Evolutionary conservation across 2,329 filamentous ascomycete genomes (phyloP).

Genomic region (Aureobasidium vineae): DNA sequence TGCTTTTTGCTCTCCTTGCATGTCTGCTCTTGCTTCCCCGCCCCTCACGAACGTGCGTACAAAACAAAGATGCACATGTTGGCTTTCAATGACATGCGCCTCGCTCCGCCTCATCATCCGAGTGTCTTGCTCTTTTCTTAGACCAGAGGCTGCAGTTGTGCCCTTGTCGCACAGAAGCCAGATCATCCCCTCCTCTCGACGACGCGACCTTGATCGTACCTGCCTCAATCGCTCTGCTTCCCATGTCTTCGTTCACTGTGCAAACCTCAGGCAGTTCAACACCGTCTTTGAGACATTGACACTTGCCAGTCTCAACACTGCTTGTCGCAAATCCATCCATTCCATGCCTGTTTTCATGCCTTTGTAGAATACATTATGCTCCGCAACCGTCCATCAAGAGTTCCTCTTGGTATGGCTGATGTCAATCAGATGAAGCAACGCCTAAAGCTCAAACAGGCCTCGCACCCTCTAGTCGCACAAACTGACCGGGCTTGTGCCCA

Average conservation of each 20-base stretch:
- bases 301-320: conserved; percentile 23
- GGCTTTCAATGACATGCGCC: conserved; percentile 5
- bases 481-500: conserved; percentile 27
- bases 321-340: conserved; percentile 7
- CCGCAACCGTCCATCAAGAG: conserved; percentile 33
- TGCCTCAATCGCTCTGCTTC: not conserved
- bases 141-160: not conserved
- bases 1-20: conserved; percentile 6
- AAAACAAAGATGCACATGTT: not conserved
- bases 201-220: not conserved
- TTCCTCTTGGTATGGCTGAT: conserved; percentile 35
- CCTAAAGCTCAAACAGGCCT: conserved; percentile 29
- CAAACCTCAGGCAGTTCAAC: conserved; percentile 4
- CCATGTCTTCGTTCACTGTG: not conserved
- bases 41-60: not conserved
- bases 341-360: not conserved
- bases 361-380: conserved; percentile 32
- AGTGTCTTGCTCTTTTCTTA: conserved; percentile 11
- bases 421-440: conserved; percentile 33
- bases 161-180: not conserved
- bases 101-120: not conserved
- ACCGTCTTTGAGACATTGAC: not conserved
- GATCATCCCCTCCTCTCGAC: not conserved
- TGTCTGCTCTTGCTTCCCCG: not conserved
- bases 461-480: conserved; percentile 5